Conservation (phyloP, 352 stramenopile species). For the Phytophthora ohioensis region DNA sequence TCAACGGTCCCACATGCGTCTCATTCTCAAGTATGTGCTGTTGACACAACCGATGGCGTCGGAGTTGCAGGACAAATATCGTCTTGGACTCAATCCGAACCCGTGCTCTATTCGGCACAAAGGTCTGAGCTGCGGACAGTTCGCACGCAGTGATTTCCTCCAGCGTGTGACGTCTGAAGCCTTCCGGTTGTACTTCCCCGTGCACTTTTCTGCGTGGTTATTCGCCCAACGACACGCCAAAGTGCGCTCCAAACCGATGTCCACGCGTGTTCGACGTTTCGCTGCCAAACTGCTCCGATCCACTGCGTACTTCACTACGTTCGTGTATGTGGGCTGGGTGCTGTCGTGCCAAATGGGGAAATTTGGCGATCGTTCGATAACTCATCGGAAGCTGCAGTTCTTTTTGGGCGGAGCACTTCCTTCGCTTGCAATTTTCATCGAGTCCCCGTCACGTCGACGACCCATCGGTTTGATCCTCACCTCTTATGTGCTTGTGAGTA, state of each 20-base stretch:
- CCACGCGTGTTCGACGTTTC: constrained; percentile 41
- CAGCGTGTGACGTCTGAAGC: constrained; percentile 45
- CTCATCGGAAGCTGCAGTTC: constrained; percentile 64
- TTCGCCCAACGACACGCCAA: constrained; percentile 52
- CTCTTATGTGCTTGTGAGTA: constrained; percentile 67
- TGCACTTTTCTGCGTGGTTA: constrained; percentile 64
- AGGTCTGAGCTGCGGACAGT: constrained; percentile 49
- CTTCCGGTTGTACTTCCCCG: constrained; percentile 62
- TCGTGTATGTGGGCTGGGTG: constrained; percentile 63
- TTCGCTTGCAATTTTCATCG: constrained; percentile 59
- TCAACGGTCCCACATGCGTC: constrained; percentile 57
- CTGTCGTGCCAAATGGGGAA: constrained; percentile 49
- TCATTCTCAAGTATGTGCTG: constrained; percentile 73
- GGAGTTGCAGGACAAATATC: constrained; percentile 51
- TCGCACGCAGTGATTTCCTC: constrained; percentile 52
- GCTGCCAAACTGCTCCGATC: constrained; percentile 54
- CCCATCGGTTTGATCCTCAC: constrained; percentile 70
- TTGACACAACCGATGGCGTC: constrained; percentile 42
- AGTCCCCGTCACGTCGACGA: constrained; percentile 51
- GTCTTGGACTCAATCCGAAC: constrained; percentile 54
- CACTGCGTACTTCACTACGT: constrained; percentile 59
- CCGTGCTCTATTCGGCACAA: constrained; percentile 58
- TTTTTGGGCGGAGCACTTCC: constrained; percentile 56
- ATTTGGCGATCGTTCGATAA: constrained; percentile 53
- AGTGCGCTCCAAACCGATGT: constrained; percentile 45